Evolutionary conservation across 139 green algal genomes (phyloP).

Genomic region (Chlorella sorokiniana): DNA sequence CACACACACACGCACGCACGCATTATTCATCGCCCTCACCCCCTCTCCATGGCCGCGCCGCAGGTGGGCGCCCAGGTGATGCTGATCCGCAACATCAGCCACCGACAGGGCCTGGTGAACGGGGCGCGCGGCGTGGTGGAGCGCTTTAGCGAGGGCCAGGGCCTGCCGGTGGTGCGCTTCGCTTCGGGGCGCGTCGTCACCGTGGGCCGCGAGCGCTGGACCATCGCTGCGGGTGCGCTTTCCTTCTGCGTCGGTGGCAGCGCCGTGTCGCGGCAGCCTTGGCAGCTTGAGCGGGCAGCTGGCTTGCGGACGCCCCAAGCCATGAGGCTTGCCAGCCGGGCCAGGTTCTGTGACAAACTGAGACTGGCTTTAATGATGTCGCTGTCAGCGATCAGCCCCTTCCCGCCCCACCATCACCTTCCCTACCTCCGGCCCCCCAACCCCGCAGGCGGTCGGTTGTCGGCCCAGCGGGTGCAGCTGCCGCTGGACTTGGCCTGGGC

Average conservation of each 20-base stretch:
- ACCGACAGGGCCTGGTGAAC: slow-evolving; percentile 64
- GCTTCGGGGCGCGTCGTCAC: slow-evolving; percentile 43
- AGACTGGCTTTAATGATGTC: too few species aligned
- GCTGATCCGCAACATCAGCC: slow-evolving; percentile 55
- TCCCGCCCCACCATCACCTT: background rate
- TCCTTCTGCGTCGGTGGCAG: background rate
- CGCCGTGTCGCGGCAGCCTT: background rate
- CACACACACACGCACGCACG: background rate
- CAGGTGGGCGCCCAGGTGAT: slow-evolving; percentile 58
- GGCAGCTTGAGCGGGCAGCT: background rate
- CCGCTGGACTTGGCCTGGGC: slow-evolving; percentile 74
- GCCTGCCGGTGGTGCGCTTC: slow-evolving; percentile 39
- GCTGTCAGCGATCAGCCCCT: too few species aligned
- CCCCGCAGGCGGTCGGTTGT: slow-evolving; percentile 20
- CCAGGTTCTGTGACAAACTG: too few species aligned
- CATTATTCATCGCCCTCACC: background rate
- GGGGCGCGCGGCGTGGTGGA: slow-evolving; percentile 69
- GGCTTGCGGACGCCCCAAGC: too few species aligned
- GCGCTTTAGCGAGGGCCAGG: slow-evolving; percentile 46
- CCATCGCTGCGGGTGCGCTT: slow-evolving; percentile 31
- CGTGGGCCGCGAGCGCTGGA: slow-evolving; percentile 47
- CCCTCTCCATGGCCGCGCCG: background rate
- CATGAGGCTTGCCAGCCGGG: too few species aligned
- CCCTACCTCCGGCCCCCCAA: too few species aligned
- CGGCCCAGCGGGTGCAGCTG: slow-evolving; percentile 46